phyloP scores from a whole-genome alignment of 768 basidiomycete genomes.

The Galerina marginata region DNA sequence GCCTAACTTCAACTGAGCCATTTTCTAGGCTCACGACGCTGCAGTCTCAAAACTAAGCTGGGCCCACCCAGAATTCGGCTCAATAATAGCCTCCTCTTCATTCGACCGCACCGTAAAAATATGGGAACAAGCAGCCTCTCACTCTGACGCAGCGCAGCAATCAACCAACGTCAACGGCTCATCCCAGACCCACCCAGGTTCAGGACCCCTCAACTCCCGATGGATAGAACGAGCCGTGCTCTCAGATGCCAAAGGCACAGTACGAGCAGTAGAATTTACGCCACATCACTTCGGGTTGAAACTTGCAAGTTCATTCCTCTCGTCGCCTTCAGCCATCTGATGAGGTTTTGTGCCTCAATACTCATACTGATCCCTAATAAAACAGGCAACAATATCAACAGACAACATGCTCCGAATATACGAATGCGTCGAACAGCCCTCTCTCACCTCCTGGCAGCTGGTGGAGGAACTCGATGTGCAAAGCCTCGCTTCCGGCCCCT shows the following conservation, averaged over 20 bases:
- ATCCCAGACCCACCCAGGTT: conserved; percentile 8
- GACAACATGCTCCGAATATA: conserved; percentile 90
- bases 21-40: conserved; percentile 89
- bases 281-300: conserved; percentile 90
- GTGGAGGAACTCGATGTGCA: conserved; percentile 79
- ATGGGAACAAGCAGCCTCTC: conserved; percentile 72
- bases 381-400: conserved; percentile 86
- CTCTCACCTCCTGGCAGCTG: conserved; percentile 76
- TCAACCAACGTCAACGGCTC: conserved; percentile 29
- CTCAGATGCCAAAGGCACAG: conserved; percentile 84
- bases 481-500: conserved; percentile 51
- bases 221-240: conserved; percentile 81
- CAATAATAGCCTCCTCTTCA: conserved; percentile 83
- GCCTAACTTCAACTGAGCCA: neutral
- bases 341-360: neutral
- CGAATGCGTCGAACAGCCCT: conserved; percentile 83
- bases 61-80: conserved; percentile 94
- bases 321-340: neutral
- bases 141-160: conserved; percentile 34
- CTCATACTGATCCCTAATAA: neutral
- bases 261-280: conserved; percentile 86
- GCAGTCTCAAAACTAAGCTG: conserved; percentile 83
- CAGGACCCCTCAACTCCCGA: conserved; percentile 44
- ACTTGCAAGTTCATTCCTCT: conserved; percentile 56
- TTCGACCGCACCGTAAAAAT: conserved; percentile 94